Base-by-base conservation (phyloP, 139 green algal species). In the Deuterostichococcus epilithicus region DNA sequence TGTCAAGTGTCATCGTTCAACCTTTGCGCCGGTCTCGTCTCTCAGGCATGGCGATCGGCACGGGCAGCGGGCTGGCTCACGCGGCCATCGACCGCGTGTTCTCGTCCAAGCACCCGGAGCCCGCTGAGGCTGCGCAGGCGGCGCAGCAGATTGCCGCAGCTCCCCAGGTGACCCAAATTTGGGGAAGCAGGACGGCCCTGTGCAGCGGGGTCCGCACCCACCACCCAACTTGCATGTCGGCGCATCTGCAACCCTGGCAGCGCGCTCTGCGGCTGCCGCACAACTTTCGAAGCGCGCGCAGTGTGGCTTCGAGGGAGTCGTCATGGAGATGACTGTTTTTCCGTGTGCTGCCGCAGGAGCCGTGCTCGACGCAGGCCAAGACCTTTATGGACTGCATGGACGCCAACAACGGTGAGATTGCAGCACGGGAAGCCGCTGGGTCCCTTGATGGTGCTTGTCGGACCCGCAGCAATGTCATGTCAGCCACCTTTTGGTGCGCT, bases 311-410 rank as follows among this genome's bases (percentile, higher is more conserved):
- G n/a, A n/a, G n/a, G n/a, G n/a, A n/a, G n/a, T n/a, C n/a, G n/a
- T n/a, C n/a, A n/a, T n/a, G n/a, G n/a, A n/a, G n/a, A n/a, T n/a
- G n/a, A n/a, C n/a, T n/a, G n/a, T n/a, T 63, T 28, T 63, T 28
- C 10, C 10, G 5, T 63, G 52, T n/a, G 52, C 28, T 66, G 68
- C 74, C 75, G 6, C 80, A 92, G 13, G 86, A 85, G 26, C 85
- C 86, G 6, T 96, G 92, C 81, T 68, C 47, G 3, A 75, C 82
- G 1, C 80, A 89, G 71, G 87, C 91, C 77, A 95, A 94, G 90
- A 79, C 82, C 18, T 97, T 97, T 74, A 83, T 88, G 2, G 93
- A 97, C 47, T 97, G 94, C 88, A 96, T 97, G 89, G 80, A 68
- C 13, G 83, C 84, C 47, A 83, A 83, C 76, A 88, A 84, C 36